phyloP scores from a whole-genome alignment of 148 eudicot species.

The Silene uniflora region DNA sequence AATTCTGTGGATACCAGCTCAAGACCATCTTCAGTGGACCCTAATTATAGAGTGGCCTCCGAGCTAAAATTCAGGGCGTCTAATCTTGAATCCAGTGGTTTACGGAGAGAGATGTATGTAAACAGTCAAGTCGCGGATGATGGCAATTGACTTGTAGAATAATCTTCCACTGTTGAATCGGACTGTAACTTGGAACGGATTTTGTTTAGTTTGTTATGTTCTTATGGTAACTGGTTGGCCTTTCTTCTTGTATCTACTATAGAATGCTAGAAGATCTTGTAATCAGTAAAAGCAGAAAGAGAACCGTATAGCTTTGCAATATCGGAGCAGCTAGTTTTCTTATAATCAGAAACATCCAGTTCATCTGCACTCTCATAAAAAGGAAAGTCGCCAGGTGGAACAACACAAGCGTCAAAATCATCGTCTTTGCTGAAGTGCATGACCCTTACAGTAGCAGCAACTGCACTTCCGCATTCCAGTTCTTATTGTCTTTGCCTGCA shows the following conservation, averaged over 20 bases:
- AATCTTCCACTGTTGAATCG: slow-evolving; percentile 4
- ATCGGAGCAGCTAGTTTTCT: too few relatives aligned
- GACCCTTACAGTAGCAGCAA: too few relatives aligned
- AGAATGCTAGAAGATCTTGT: not conserved
- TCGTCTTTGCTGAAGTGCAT: too few relatives aligned
- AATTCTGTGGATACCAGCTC: slow-evolving; percentile 45
- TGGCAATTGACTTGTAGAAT: slow-evolving; percentile 25
- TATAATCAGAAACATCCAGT: too few relatives aligned
- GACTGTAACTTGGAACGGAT: slow-evolving; percentile 14
- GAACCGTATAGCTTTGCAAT: too few relatives aligned
- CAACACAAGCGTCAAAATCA: too few relatives aligned
- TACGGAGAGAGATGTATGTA: slow-evolving; percentile 61
- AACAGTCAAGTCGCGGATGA: slow-evolving; percentile 39
- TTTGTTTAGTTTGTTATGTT: slow-evolving; percentile 13
- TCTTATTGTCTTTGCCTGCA: too few relatives aligned
- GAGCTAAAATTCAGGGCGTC: slow-evolving; percentile 80
- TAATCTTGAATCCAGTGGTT: slow-evolving; percentile 59
- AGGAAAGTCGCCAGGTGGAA: too few relatives aligned
- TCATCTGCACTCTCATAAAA: too few relatives aligned
- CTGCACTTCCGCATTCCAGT: too few relatives aligned
- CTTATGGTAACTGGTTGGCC: not conserved
- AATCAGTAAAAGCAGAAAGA: too few relatives aligned
- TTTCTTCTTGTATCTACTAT: not conserved
- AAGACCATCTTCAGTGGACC: slow-evolving; percentile 60
- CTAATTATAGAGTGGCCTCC: slow-evolving; percentile 50